Evolutionary conservation across 257 asterid genomes (phyloP).

Genomic region (Capsicum chinense): DNA sequence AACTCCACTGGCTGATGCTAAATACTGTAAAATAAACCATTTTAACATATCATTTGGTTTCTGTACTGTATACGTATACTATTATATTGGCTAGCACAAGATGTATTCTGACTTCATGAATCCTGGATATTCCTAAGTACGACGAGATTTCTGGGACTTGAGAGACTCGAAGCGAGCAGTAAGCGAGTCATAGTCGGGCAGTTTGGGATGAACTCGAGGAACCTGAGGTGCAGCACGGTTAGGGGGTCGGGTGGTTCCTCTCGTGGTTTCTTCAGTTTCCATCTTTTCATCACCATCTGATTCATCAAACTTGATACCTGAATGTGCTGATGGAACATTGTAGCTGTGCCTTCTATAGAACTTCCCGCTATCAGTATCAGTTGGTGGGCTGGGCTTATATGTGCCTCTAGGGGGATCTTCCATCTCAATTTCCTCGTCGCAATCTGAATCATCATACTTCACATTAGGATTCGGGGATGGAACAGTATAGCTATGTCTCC

Average conservation of each 20-base stretch:
- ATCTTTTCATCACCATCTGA: slow-evolving; percentile 53
- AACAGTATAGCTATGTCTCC: slow-evolving; percentile 72
- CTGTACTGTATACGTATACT: slow-evolving; percentile 23
- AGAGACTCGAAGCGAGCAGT: slow-evolving; percentile 96
- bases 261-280: slow-evolving; percentile 41
- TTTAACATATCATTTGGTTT: slow-evolving; percentile 20
- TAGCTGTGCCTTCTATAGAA: slow-evolving; percentile 70
- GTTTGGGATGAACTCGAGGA: slow-evolving; percentile 78
- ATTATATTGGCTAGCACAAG: slow-evolving; percentile 19
- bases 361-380: slow-evolving; percentile 36
- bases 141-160: slow-evolving; percentile 52
- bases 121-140: background rate
- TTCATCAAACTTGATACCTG: slow-evolving; percentile 65
- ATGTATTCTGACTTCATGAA: background rate
- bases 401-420: slow-evolving; percentile 51
- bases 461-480: slow-evolving; percentile 43
- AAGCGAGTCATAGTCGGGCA: slow-evolving; percentile 82
- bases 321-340: slow-evolving; percentile 45
- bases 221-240: slow-evolving; percentile 58
- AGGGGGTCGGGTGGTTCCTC: slow-evolving; percentile 50
- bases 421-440: slow-evolving; percentile 75
- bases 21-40: background rate
- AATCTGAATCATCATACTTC: slow-evolving; percentile 68
- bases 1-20: background rate
- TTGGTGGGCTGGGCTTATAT: slow-evolving; percentile 23